These are phyloP conservation scores for Starmerella powellii DNA, from an alignment of 805 yeast species.

Conservation along the genomic window DNA sequence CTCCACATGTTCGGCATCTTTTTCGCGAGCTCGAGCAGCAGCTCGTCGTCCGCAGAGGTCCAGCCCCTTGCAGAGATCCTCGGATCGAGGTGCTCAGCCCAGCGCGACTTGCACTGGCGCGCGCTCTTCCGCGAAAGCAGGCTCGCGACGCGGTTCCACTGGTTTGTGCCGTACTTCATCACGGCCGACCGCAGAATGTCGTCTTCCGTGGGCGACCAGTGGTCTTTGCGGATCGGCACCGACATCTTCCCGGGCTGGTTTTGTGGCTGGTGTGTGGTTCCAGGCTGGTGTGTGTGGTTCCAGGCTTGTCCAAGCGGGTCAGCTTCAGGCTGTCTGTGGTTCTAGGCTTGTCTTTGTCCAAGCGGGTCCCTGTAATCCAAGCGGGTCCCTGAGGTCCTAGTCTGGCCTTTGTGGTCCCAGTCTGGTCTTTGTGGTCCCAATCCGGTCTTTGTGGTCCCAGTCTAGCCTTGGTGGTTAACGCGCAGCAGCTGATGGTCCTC, in stretches of 20 bases:
- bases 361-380: too few relatives aligned
- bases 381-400: too few relatives aligned
- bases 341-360: too few relatives aligned
- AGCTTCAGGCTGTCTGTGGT: too few relatives aligned
- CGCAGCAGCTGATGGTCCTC: too few relatives aligned
- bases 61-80: conserved; percentile 51
- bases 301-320: too few relatives aligned
- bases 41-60: conserved; percentile 65
- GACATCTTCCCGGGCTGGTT: conserved; percentile 27
- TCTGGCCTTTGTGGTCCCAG: too few relatives aligned
- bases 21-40: conserved; percentile 51
- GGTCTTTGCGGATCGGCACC: conserved; percentile 72
- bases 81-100: conserved; percentile 85
- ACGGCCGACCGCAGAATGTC: conserved; percentile 84
- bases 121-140: conserved; percentile 75
- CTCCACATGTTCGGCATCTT: conserved; percentile 90
- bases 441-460: too few relatives aligned
- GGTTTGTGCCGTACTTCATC: conserved; percentile 83
- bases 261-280: too few relatives aligned
- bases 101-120: conserved; percentile 80
- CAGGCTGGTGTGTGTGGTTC: too few relatives aligned
- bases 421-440: too few relatives aligned
- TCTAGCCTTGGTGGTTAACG: too few relatives aligned
- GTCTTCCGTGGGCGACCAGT: conserved; percentile 78
- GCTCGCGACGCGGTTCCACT: conserved; percentile 90